Evolutionary conservation across 2,329 filamentous ascomycete species (phyloP), one percentile per base, ranked within the genome.

Genomic region (Trichoderma sp.): DNA sequence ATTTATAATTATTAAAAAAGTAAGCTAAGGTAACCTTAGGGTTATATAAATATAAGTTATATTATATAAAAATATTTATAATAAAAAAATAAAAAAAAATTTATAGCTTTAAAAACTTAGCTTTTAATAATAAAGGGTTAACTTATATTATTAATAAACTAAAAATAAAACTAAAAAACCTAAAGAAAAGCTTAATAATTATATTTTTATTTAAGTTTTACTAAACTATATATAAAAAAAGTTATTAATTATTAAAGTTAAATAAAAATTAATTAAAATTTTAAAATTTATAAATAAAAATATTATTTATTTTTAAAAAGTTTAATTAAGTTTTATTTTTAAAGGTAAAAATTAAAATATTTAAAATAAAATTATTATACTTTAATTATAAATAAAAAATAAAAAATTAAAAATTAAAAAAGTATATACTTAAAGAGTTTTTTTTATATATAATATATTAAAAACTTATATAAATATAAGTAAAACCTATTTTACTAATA

Each of bases 331-430:
- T 11, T 56, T 56, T 56, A 6, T 11, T 4, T 2, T 56, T 56
- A 21, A 1, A 2, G 2, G 3, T 11, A 56, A 27, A n/a, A 29
- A 41, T 41, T 41, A 66, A 66, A n/a, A 66, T 35, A 66, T 45
- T 4, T 27, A 66, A 45, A 41, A 24, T 27, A 66, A 66, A 45
- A 24, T 45, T 27, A 27, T 45, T 41, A 66, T 27, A 41, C 5
- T 66, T 66, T 29, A 27, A 7, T 0, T 27, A 12, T 8, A 11
- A 27, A 5, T 7, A 16, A 18, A 24, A 29, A 27, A 0, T 45
- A 66, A 66, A 50, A 66, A 66, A 3, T n/a, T 66, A 24, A 66
- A 66, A 66, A 24, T 66, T 66, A 66, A 66, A 66, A 8, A 66
- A 66, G 5, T 53, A 56, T 31, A n/a, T 2, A n/a, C n/a, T 12